Evolutionary conservation across 331 rosid species (phyloP), one percentile per base, ranked within the genome.

Genomic region (Cydonia oblonga): DNA sequence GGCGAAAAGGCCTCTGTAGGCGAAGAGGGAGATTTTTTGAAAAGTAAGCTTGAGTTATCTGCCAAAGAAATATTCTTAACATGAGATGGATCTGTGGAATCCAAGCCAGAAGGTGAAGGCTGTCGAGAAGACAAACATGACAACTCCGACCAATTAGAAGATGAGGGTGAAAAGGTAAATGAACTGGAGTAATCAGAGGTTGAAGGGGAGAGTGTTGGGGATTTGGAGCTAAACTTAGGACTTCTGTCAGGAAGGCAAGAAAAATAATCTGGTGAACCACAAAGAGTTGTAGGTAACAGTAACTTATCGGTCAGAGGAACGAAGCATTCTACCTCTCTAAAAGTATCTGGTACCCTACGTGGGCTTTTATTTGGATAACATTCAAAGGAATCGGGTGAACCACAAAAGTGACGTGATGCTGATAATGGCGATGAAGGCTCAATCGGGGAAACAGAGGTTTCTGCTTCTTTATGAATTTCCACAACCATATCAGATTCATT

Each of bases 71-170:
- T 71, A 66, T 85, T 86, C 80, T 76, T 87, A 32, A 54, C 75
- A 76, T 69, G 30, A 66, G 77, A 70, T 20, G 82, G 87, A 67
- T 91, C 92, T 14, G 81, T 44, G 35, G 91, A 78, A 49, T 85
- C 97, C 59, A 85, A 68, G 77, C 91, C 81, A 33, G 96, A 91
- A 68, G 97, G 97, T 19, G 96, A 89, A 73, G 95, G 95, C 75
- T 83, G 98, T 78, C 65, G 88, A 56, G 98, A 88, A 51, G 97
- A 88, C 64, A 85, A 26, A 79, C 61, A 81, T 14, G 96, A 92
- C 79, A 86, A 81, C 73, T 92, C 96, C 15, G 97, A 91, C 98
- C 95, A 93, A 67, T 87, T 85, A 51, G 95, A 89, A 26, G 98
- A 93, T 2, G 96, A 87, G 13, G 97, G 98, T 46, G 98, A 93